Base-by-base conservation (phyloP, 768 basidiomycete genomes). In the Hygrophorus pudorinus region DNA sequence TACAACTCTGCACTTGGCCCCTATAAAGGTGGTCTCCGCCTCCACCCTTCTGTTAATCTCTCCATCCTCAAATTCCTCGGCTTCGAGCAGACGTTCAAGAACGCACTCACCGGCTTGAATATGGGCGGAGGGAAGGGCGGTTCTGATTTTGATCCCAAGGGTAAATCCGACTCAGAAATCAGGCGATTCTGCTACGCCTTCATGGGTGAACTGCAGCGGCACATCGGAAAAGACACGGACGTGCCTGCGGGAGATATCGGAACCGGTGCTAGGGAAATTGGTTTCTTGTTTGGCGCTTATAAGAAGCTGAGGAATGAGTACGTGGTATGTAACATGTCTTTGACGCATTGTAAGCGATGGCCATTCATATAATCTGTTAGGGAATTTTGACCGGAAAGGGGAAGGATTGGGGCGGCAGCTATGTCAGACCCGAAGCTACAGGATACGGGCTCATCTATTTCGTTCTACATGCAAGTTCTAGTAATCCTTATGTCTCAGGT, bases 41-140 rank as follows among this genome's bases (percentile, higher is more conserved):
- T 86, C 41, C 82, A 85, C 68, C 81, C 81, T 49, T 75, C 78
- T 42, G 83, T 86, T 65, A 85, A 84, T 68, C 73, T 86, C 31
- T 81, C 79, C 53, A 84, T 86, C 66, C 74, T 86, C 62, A 86
- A 86, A 60, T 86, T 86, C 78, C 74, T 86, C 51, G 83, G 82
- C 36, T 82, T 84, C 63, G 83, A 86, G 64, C 83, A 86, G 61
- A 78, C 73, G 49, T 84, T 84, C 75, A 84, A 84, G 65, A 84
- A 86, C 63, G 83, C 83, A 30, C 70, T 86, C 20, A 85, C 83
- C 11, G 82, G 82, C 27, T 66, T 84, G 44, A 75, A 66, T 63
- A 85, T 85, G 80, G 83, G 83, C 52, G 82, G 82, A 51, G 82
- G 79, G 48, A 86, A 86, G 24, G 43, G 34, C 64, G 83, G 83